Conservation (phyloP, 78 protist genomes). For the Dictyostelium intermedium region DNA sequence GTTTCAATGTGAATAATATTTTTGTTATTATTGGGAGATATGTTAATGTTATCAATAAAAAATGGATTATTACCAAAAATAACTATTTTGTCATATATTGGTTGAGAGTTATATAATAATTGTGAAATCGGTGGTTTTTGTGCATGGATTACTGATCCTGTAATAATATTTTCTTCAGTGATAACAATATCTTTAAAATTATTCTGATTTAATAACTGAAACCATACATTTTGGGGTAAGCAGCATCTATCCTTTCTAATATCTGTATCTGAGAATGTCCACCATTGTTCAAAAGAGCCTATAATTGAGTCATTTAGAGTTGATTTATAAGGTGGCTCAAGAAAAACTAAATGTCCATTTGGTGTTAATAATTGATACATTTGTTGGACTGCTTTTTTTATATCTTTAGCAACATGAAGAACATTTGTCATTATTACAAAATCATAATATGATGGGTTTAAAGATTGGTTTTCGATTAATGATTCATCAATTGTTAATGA, state of each 20-base stretch:
- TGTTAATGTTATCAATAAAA: background rate
- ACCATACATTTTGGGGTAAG: background rate
- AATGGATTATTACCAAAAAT: background rate
- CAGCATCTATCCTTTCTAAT: conserved; percentile 16
- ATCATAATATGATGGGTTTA: conserved; percentile 42
- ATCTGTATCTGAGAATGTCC: background rate
- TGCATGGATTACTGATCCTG: background rate
- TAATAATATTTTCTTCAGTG: background rate
- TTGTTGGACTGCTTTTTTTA: background rate
- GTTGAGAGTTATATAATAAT: background rate
- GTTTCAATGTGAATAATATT: background rate
- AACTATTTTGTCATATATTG: background rate
- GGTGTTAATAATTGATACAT: background rate
- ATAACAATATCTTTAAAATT: background rate
- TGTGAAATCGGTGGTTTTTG: background rate
- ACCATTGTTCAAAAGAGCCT: conserved; percentile 55
- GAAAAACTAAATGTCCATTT: conserved; percentile 20
- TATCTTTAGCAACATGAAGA: conserved; percentile 7
- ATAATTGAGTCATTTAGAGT: too few species aligned
- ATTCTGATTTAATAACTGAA: background rate
- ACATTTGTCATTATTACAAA: conserved; percentile 34
- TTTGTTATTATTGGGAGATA: background rate
- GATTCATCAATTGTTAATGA: background rate
- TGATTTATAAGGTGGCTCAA: conserved; percentile 16
- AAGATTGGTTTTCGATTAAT: background rate